Evolutionary conservation across 305 asterid species (phyloP).

Genomic region (Salvia sclarea): DNA sequence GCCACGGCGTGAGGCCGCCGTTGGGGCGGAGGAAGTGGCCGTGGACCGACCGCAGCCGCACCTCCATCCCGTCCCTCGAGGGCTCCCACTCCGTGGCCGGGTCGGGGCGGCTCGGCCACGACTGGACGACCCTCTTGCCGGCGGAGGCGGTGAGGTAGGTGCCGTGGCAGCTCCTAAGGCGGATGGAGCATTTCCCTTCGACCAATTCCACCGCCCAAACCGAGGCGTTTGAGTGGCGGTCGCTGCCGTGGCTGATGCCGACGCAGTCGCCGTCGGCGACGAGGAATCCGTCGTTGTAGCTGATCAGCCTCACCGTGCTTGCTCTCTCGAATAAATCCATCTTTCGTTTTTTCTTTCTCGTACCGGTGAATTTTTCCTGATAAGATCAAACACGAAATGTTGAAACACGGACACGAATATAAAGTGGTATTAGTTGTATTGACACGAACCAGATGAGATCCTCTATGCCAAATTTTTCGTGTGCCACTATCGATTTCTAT

Average conservation of each 20-base stretch:
- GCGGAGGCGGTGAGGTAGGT: constrained; percentile 72
- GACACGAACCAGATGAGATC: too few species aligned
- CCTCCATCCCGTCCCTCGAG: constrained; percentile 60
- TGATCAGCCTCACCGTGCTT: constrained; percentile 47
- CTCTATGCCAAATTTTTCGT: too few species aligned
- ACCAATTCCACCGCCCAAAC: constrained; percentile 58
- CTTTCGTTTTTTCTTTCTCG: neutral
- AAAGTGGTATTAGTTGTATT: neutral
- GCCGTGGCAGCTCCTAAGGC: constrained; percentile 64
- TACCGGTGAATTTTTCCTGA: neutral
- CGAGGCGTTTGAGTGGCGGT: constrained; percentile 44
- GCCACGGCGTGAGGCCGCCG: constrained; percentile 72
- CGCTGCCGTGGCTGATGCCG: constrained; percentile 46
- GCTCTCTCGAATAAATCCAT: constrained; percentile 78
- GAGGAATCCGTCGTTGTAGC: constrained; percentile 66
- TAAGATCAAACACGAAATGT: neutral
- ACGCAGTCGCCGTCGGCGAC: constrained; percentile 60
- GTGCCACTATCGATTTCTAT: too few species aligned
- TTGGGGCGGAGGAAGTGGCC: constrained; percentile 58
- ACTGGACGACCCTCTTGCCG: constrained; percentile 56
- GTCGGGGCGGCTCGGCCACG: constrained; percentile 42
- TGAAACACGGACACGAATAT: neutral
- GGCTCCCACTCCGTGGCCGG: constrained; percentile 72
- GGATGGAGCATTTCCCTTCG: constrained; percentile 38
- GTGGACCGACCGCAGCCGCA: constrained; percentile 55